Conservation (phyloP, 2,329 filamentous ascomycete species). For the Colletotrichum cuscutae region DNA sequence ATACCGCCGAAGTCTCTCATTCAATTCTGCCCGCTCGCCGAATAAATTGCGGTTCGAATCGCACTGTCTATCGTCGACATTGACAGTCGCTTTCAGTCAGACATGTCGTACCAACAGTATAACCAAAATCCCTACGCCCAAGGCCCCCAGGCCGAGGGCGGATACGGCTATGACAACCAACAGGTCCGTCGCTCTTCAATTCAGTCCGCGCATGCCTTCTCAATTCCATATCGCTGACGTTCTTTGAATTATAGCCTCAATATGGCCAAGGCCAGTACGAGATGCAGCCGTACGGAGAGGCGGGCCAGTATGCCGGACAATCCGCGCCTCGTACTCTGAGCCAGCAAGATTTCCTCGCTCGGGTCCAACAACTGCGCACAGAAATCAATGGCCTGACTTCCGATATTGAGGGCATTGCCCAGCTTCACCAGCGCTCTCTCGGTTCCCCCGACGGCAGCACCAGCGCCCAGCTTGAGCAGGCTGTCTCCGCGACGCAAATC, state of each 20-base stretch:
- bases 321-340: slow-evolving; percentile 53
- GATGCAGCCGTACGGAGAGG: slow-evolving; percentile 62
- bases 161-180: slow-evolving; percentile 51
- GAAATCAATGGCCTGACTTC: slow-evolving; percentile 75
- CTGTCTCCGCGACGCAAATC: slow-evolving; percentile 76
- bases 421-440: slow-evolving; percentile 77
- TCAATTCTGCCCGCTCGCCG: not conserved
- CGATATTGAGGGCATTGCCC: slow-evolving; percentile 74
- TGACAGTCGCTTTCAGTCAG: slow-evolving; percentile 36
- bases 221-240: not conserved
- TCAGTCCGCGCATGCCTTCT: not conserved
- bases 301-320: slow-evolving; percentile 36
- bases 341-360: slow-evolving; percentile 75
- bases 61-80: not conserved
- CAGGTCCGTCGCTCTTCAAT: slow-evolving; percentile 50
- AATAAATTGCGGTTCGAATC: not conserved
- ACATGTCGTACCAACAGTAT: slow-evolving; percentile 73
- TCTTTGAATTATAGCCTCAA: slow-evolving; percentile 28
- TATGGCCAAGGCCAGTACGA: slow-evolving; percentile 59
- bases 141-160: slow-evolving; percentile 58
- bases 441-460: slow-evolving; percentile 69
- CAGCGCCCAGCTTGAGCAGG: slow-evolving; percentile 70
- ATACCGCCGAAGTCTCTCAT: not conserved
- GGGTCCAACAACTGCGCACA: slow-evolving; percentile 73
- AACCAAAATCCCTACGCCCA: slow-evolving; percentile 73